phyloP scores from a whole-genome alignment of 2,329 filamentous ascomycete species.

The Myriangium duriaei region DNA sequence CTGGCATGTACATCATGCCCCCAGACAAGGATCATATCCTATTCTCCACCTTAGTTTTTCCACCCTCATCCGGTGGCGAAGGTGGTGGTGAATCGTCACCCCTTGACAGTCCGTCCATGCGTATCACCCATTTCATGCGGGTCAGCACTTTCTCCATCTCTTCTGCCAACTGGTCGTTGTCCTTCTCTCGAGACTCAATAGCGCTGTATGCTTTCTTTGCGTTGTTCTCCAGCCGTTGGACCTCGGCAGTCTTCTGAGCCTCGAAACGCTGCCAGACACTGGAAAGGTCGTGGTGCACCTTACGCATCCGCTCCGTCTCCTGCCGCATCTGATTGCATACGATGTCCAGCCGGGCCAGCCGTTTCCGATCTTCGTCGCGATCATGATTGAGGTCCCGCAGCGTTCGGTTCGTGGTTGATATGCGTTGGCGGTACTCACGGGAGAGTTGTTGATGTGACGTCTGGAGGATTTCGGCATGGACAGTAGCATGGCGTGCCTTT shows the following conservation, averaged over 20 bases:
- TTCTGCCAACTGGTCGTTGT: conserved; percentile 47
- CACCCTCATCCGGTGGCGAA: conserved; percentile 3
- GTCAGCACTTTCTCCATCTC: conserved; percentile 49
- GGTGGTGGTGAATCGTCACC: conserved; percentile 5
- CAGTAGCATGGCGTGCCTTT: conserved; percentile 40
- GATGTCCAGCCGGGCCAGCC: conserved; percentile 51
- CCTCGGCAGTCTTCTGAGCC: conserved; percentile 46
- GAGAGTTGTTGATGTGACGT: conserved; percentile 59
- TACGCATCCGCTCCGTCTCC: conserved; percentile 48
- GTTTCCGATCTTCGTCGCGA: conserved; percentile 47
- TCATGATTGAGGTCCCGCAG: conserved; percentile 44
- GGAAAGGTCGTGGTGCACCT: conserved; percentile 50
- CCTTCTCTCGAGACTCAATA: conserved; percentile 45
- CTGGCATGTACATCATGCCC: too few relatives aligned
- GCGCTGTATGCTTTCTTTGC: conserved; percentile 44
- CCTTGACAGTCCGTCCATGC: conserved; percentile 7
- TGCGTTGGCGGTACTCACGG: conserved; percentile 47
- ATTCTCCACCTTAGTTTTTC: background rate
- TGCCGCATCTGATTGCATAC: conserved; percentile 61
- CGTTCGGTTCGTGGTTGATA: conserved; percentile 30
- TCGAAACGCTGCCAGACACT: conserved; percentile 53
- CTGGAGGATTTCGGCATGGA: conserved; percentile 54
- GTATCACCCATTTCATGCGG: conserved; percentile 60
- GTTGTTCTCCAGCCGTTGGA: conserved; percentile 47
- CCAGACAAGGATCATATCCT: too few relatives aligned